These are phyloP conservation scores for Pichia sp. DNA, from an alignment of 1,139 yeast species.

Conservation along the genomic window DNA sequence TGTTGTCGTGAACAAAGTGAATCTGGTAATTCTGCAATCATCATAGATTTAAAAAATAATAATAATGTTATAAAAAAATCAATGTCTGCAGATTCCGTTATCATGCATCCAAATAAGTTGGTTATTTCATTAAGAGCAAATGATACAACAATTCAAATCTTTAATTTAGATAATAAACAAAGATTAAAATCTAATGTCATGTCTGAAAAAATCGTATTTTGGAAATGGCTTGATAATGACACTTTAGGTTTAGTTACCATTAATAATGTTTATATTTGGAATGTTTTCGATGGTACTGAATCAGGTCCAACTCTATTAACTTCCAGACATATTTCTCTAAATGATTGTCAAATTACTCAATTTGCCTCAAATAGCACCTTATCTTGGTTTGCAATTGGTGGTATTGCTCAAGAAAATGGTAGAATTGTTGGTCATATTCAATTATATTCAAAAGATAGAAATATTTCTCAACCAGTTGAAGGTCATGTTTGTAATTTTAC, in stretches of 20 bases:
- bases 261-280: conserved; percentile 70
- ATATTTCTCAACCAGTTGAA: conserved; percentile 93
- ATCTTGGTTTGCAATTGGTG: conserved; percentile 93
- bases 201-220: conserved; percentile 84
- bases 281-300: conserved; percentile 74
- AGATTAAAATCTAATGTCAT: conserved; percentile 83
- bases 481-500: conserved; percentile 97
- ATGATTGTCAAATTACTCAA: conserved; percentile 84
- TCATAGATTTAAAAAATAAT: conserved; percentile 74
- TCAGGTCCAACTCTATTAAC: conserved; percentile 76
- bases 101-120: conserved; percentile 85
- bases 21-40: conserved; percentile 83
- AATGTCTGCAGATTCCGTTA: conserved; percentile 97
- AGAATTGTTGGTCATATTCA: conserved; percentile 96
- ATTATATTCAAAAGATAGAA: conserved; percentile 78
- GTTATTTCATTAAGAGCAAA: conserved; percentile 93
- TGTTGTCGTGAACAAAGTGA: conserved; percentile 78
- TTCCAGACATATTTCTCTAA: conserved; percentile 74
- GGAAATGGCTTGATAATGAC: conserved; percentile 85
- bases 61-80: conserved; percentile 76
- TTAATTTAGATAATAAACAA: conserved; percentile 81
- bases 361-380: conserved; percentile 75
- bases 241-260: conserved; percentile 82
- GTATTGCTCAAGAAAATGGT: conserved; percentile 92
- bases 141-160: conserved; percentile 92